phyloP scores from a whole-genome alignment of 1,139 yeast genomes.

The Maudiozyma humilis region DNA sequence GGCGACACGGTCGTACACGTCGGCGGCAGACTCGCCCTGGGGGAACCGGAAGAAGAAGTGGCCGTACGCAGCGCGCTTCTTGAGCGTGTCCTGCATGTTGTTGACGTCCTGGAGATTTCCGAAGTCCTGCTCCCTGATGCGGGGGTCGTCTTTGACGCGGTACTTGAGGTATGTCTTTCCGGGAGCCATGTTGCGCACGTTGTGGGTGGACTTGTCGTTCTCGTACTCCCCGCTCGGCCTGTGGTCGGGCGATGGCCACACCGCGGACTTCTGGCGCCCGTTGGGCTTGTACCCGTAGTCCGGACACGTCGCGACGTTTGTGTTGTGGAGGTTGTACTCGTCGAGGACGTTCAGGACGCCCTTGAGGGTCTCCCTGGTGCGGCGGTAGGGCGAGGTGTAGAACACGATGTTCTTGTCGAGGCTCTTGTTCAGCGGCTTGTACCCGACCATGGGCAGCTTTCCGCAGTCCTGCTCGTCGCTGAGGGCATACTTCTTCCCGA shows the following conservation, averaged over 20 bases:
- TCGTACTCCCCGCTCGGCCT: conserved; percentile 24
- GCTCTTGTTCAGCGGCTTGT: conserved; percentile 9
- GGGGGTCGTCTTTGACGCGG: conserved; percentile 69
- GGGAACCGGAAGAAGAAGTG: conserved; percentile 89
- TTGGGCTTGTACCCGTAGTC: conserved; percentile 18
- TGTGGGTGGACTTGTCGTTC: conserved; percentile 16
- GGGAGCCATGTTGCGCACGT: conserved; percentile 7
- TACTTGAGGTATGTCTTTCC: conserved; percentile 41
- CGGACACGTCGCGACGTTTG: conserved; percentile 10
- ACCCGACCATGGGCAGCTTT: conserved; percentile 8
- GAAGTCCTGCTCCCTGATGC: conserved; percentile 89
- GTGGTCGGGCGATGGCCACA: conserved; percentile 17
- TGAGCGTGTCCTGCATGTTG: conserved; percentile 67
- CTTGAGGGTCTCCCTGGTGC: conserved; percentile 76
- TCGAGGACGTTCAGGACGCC: conserved; percentile 56
- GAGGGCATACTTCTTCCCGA: conserved; percentile 17
- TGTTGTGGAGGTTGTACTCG: conserved; percentile 27
- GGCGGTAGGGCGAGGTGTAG: conserved; percentile 73
- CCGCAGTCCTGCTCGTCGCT: conserved; percentile 8
- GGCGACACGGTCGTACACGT: conserved; percentile 83
- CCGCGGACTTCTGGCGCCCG: conserved; percentile 20
- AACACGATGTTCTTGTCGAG: conserved; percentile 37
- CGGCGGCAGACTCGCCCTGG: conserved; percentile 92
- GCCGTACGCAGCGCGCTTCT: conserved; percentile 73
- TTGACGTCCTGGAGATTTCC: conserved; percentile 68